phyloP scores from a whole-genome alignment of 2,329 filamentous ascomycete species.

The Curvularia sp. region DNA sequence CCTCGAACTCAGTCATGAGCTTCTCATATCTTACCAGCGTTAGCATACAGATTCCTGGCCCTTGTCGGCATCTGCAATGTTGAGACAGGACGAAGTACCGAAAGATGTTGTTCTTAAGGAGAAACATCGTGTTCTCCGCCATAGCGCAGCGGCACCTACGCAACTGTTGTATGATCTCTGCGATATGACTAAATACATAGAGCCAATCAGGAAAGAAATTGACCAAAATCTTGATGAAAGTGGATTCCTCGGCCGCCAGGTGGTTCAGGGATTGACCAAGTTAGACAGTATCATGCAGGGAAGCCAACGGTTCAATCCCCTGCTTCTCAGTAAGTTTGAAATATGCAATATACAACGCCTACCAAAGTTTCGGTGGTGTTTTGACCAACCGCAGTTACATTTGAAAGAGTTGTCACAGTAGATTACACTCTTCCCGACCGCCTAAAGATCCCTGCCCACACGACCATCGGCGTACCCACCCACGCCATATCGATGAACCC shows the following conservation, averaged over 20 bases:
- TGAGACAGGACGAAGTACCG: no score
- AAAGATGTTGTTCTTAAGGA: no score
- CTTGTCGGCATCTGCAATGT: no score
- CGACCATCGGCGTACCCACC: neutral
- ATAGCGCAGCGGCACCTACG: neutral
- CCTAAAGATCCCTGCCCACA: neutral
- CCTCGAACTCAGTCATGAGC: no score
- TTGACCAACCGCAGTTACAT: neutral
- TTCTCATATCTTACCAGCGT: no score
- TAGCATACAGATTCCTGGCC: no score
- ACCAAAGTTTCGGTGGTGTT: neutral
- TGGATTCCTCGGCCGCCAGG: neutral
- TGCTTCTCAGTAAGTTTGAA: neutral
- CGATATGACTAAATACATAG: neutral
- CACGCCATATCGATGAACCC: neutral
- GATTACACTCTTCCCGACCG: neutral
- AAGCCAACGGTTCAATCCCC: neutral
- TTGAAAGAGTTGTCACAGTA: neutral
- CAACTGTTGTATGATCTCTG: constrained; percentile 2
- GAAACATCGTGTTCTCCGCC: no score
- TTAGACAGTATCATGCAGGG: neutral
- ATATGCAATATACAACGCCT: neutral
- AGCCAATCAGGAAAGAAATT: neutral
- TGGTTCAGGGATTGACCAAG: neutral
- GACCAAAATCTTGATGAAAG: neutral